phyloP scores from a whole-genome alignment of 306 rosid genomes.

The Canavalia gladiata region DNA sequence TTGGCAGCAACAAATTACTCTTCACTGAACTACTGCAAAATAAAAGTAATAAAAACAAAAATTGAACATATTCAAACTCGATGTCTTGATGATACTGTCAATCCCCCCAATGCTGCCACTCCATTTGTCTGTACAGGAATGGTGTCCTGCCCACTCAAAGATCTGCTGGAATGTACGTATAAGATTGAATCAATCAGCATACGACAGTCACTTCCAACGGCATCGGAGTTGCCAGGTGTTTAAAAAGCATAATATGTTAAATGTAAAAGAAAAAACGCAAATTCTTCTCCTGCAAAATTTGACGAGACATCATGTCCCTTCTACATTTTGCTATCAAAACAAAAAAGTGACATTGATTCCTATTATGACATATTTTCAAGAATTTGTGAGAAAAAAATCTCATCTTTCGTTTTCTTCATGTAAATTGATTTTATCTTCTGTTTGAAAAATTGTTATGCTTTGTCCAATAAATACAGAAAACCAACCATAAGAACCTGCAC shows the following conservation, averaged over 20 bases:
- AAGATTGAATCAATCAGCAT: conserved; percentile 2
- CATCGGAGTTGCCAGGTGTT: neutral
- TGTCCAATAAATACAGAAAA: conserved; percentile 17
- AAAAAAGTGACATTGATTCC: neutral
- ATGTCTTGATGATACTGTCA: neutral
- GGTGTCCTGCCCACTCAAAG: conserved; percentile 39
- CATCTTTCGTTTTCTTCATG: too few relatives aligned
- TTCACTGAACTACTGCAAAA: conserved; percentile 46
- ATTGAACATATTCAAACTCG: conserved; percentile 38
- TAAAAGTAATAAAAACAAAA: conserved; percentile 30
- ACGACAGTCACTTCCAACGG: neutral
- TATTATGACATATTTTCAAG: too few relatives aligned
- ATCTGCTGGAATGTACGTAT: neutral
- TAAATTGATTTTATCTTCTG: neutral
- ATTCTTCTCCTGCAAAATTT: neutral
- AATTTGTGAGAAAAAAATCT: too few relatives aligned
- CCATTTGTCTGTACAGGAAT: conserved; percentile 40
- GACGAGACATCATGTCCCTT: neutral
- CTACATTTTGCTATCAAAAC: neutral
- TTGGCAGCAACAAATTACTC: conserved; percentile 46
- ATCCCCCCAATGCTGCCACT: conserved; percentile 51
- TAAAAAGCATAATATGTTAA: neutral
- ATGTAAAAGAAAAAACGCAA: neutral
- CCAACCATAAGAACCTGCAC: neutral
- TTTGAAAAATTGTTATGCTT: too few relatives aligned